phyloP scores from a whole-genome alignment of 2,329 filamentous ascomycete species.

The Coniella vitis region DNA sequence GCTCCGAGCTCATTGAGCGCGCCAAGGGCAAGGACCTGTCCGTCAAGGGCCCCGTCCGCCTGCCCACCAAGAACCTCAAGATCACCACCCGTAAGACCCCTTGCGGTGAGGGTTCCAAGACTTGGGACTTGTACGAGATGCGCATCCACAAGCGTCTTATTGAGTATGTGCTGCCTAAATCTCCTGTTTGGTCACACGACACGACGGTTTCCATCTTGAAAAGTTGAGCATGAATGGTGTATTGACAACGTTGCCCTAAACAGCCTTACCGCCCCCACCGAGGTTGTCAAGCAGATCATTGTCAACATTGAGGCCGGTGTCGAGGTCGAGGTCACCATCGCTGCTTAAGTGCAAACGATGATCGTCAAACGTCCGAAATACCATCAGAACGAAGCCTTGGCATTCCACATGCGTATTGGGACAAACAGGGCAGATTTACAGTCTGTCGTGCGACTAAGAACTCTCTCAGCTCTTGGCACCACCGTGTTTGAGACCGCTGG shows the following conservation, averaged over 20 bases:
- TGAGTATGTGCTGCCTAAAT: slow-evolving; percentile 52
- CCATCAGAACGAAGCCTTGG: too few relatives aligned
- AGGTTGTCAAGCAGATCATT: slow-evolving; percentile 95
- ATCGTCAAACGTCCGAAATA: too few relatives aligned
- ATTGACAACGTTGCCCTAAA: slow-evolving; percentile 12
- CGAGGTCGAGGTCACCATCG: slow-evolving; percentile 89
- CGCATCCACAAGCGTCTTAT: slow-evolving; percentile 98
- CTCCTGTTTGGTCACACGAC: background rate
- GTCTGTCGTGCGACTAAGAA: too few relatives aligned
- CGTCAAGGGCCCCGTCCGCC: slow-evolving; percentile 96
- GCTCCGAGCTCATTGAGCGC: slow-evolving; percentile 95
- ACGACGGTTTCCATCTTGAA: too few relatives aligned
- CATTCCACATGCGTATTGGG: too few relatives aligned
- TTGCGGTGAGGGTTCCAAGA: slow-evolving; percentile 99
- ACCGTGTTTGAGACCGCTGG: too few relatives aligned
- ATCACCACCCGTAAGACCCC: slow-evolving; percentile 98
- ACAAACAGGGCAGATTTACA: too few relatives aligned
- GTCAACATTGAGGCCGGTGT: slow-evolving; percentile 93
- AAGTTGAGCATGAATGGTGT: slow-evolving; percentile 2
- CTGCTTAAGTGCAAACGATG: slow-evolving; percentile 50
- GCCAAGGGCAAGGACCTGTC: slow-evolving; percentile 97
- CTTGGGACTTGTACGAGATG: slow-evolving; percentile 99
- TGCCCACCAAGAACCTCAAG: slow-evolving; percentile 95
- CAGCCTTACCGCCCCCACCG: slow-evolving; percentile 90
- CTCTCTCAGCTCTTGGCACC: too few relatives aligned